Percentiles rank a stretch among this genome's conserved stretches.
These are phyloP conservation scores for Schwanniomyces vanrijiae DNA, from an alignment of 805 yeast species.

Conservation along the genomic window DNA sequence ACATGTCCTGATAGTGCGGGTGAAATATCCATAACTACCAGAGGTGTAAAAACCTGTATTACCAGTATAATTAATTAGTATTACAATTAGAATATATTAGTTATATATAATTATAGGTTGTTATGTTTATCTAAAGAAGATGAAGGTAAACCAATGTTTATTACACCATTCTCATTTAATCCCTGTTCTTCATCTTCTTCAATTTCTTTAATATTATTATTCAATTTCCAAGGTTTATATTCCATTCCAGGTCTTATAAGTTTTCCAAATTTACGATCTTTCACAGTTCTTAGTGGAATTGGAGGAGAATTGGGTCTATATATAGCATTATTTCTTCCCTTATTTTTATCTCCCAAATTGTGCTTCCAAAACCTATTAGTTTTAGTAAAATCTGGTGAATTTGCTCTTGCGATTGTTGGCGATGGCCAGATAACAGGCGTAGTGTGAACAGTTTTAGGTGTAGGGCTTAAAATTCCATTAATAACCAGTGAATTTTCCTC, in stretches of 20 bases:
- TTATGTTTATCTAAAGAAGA: neutral
- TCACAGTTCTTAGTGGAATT: conserved; percentile 16
- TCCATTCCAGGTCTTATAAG: neutral
- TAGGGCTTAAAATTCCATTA: conserved; percentile 24
- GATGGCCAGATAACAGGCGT: neutral
- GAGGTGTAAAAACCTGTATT: conserved; percentile 2
- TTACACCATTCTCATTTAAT: neutral
- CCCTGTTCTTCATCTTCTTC: neutral
- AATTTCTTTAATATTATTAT: neutral
- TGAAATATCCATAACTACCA: neutral
- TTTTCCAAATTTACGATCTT: neutral
- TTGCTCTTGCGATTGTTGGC: conserved; percentile 1
- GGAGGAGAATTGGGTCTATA: conserved; percentile 27
- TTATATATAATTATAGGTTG: conserved; percentile 5
- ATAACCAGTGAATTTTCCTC: conserved; percentile 26
- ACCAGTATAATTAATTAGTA: neutral
- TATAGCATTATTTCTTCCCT: neutral
- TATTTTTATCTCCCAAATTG: neutral
- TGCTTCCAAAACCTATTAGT: conserved; percentile 2
- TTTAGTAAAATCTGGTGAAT: conserved; percentile 6
- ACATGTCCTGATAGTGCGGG: neutral
- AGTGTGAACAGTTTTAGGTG: conserved; percentile 11
- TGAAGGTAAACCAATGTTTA: neutral
- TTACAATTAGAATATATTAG: neutral
- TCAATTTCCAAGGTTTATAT: neutral